phyloP scores from a whole-genome alignment of 2,329 filamentous ascomycete species.

The Teratosphaeria epicoccoides region DNA sequence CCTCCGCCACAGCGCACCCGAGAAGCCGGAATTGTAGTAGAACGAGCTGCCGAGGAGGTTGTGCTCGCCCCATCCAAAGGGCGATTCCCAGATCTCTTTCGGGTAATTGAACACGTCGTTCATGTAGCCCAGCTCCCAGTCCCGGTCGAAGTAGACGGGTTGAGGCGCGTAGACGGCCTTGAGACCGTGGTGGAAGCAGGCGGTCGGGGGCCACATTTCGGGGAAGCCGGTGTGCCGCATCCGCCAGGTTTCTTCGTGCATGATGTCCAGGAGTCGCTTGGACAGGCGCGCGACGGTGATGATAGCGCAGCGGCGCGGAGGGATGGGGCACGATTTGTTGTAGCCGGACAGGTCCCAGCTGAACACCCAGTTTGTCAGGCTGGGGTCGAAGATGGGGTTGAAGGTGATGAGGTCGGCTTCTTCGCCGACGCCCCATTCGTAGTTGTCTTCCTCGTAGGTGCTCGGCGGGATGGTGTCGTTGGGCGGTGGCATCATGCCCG shows the following conservation, averaged over 20 bases:
- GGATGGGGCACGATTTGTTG: slow-evolving; percentile 41
- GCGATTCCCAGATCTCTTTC: slow-evolving; percentile 33
- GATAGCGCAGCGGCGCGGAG: slow-evolving; percentile 65
- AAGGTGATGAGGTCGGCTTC: slow-evolving; percentile 65
- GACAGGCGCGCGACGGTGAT: slow-evolving; percentile 67
- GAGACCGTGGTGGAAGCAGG: slow-evolving; percentile 64
- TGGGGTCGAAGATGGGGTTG: slow-evolving; percentile 68
- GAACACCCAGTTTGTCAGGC: slow-evolving; percentile 63
- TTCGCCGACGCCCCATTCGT: slow-evolving; percentile 66
- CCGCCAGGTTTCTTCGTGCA: slow-evolving; percentile 65
- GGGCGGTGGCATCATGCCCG: slow-evolving; percentile 46
- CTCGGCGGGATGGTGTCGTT: slow-evolving; percentile 54
- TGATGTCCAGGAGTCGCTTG: slow-evolving; percentile 58
- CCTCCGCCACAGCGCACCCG: slow-evolving; percentile 37
- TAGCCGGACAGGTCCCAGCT: slow-evolving; percentile 59
- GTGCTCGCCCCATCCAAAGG: slow-evolving; percentile 43
- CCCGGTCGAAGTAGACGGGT: slow-evolving; percentile 67
- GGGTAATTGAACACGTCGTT: slow-evolving; percentile 41
- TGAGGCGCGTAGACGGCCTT: slow-evolving; percentile 72
- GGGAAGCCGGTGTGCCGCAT: slow-evolving; percentile 64
- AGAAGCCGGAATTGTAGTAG: slow-evolving; percentile 42
- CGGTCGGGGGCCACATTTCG: slow-evolving; percentile 68
- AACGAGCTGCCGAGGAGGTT: slow-evolving; percentile 41
- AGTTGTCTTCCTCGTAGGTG: slow-evolving; percentile 51
- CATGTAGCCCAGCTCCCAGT: slow-evolving; percentile 47